Conservation (phyloP, 371 early-diverging fungal species). For the Mucor velutinosus region DNA sequence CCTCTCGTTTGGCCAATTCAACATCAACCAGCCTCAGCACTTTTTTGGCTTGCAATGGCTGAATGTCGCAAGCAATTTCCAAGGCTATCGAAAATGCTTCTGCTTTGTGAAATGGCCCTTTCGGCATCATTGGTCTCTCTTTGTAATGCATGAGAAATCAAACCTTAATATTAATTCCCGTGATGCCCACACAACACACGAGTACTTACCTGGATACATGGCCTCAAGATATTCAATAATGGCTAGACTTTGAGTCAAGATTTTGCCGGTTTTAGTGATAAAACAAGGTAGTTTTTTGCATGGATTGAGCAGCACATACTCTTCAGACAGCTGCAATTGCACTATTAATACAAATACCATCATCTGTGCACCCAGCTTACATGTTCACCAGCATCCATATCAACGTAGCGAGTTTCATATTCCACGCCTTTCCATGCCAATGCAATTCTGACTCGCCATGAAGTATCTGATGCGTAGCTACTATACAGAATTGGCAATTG, state of each 20-base stretch:
- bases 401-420: slow-evolving; percentile 10
- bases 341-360: neutral
- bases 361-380: neutral
- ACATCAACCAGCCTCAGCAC: slow-evolving; percentile 67
- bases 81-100: slow-evolving; percentile 61
- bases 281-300: slow-evolving; percentile 70
- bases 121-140: slow-evolving; percentile 71
- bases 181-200: neutral
- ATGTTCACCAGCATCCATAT: slow-evolving; percentile 12
- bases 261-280: slow-evolving; percentile 55
- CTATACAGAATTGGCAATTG: slow-evolving; percentile 65
- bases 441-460: slow-evolving; percentile 81
- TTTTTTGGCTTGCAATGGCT: slow-evolving; percentile 81
- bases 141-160: neutral
- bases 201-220: slow-evolving; percentile 44
- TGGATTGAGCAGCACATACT: slow-evolving; percentile 69
- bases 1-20: slow-evolving; percentile 48
- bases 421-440: slow-evolving; percentile 68
- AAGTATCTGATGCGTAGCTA: slow-evolving; percentile 78
- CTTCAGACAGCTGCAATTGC: slow-evolving; percentile 42
- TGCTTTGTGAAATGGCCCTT: slow-evolving; percentile 67
- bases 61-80: slow-evolving; percentile 81
- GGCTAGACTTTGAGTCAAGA: slow-evolving; percentile 74
- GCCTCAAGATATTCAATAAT: slow-evolving; percentile 91
- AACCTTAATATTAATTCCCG: neutral